Evolutionary conservation across 441 rosid genomes (phyloP).

Genomic region (Erodium moschatum): DNA sequence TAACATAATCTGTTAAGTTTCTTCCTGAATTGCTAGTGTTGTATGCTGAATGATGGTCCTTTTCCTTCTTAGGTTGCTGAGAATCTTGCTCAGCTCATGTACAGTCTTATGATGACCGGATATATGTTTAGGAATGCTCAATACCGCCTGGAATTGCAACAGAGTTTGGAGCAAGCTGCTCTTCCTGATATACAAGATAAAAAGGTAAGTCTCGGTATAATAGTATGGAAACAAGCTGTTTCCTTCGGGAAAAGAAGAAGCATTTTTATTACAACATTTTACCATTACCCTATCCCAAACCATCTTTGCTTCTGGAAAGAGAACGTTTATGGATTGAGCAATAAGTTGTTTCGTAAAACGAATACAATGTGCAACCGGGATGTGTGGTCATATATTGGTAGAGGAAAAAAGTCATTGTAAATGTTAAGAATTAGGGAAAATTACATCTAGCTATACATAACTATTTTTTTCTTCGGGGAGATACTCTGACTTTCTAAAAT

Average conservation of each 20-base stretch:
- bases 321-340: too few species aligned
- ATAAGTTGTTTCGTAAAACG: background rate
- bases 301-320: too few species aligned
- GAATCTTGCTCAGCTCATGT: slow-evolving; percentile 94
- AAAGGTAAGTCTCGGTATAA: slow-evolving; percentile 28
- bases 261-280: background rate
- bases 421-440: too few species aligned
- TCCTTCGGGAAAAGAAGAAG: background rate
- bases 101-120: slow-evolving; percentile 95
- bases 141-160: slow-evolving; percentile 78
- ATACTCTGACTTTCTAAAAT: too few species aligned
- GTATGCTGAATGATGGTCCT: slow-evolving; percentile 9
- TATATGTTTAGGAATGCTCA: slow-evolving; percentile 94
- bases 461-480: too few species aligned
- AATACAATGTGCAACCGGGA: too few species aligned
- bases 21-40: background rate
- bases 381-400: background rate
- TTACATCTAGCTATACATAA: too few species aligned
- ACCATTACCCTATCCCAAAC: too few species aligned
- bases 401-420: background rate
- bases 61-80: slow-evolving; percentile 66
- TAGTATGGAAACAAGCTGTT: background rate
- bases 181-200: slow-evolving; percentile 59
- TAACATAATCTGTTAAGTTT: too few species aligned
- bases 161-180: slow-evolving; percentile 80